Percentiles rank a stretch among this genome's conserved stretches.
Evolutionary conservation across 2,329 filamentous ascomycete genomes (phyloP).

Genomic region (Fusarium sp.): DNA sequence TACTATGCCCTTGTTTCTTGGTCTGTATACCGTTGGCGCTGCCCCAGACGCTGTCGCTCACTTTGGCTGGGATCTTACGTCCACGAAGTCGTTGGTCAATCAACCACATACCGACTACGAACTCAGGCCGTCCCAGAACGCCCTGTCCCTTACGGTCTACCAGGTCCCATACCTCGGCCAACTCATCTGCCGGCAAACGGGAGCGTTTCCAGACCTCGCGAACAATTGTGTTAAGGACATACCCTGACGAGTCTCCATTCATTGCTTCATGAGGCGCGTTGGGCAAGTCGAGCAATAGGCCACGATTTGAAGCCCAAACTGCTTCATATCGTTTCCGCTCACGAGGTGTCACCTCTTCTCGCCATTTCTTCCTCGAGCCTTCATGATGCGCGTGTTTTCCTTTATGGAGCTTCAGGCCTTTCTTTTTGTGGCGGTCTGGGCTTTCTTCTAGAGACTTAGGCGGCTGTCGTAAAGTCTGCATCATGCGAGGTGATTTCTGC

Average conservation of each 20-base stretch:
- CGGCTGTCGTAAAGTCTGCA: constrained; percentile 74
- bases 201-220: constrained; percentile 82
- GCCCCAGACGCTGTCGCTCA: constrained; percentile 81
- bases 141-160: constrained; percentile 72
- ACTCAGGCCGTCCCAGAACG: constrained; percentile 75
- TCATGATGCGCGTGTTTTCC: constrained; percentile 81
- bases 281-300: constrained; percentile 60
- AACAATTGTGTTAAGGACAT: constrained; percentile 76
- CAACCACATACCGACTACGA: constrained; percentile 86
- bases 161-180: constrained; percentile 82
- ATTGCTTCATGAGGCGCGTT: constrained; percentile 37
- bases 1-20: constrained; percentile 14
- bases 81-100: constrained; percentile 85
- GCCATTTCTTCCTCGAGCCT: constrained; percentile 80
- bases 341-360: constrained; percentile 77
- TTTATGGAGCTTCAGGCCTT: constrained; percentile 62
- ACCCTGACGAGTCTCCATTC: constrained; percentile 56
- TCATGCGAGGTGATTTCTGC: constrained; percentile 67
- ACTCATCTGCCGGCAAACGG: constrained; percentile 74
- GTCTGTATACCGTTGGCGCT: constrained; percentile 67
- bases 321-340: constrained; percentile 87
- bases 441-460: constrained; percentile 66
- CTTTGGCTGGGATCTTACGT: constrained; percentile 78
- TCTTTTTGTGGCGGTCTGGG: constrained; percentile 64
- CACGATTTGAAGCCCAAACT: constrained; percentile 86